Percentiles rank a stretch among this genome's conserved stretches.
These are phyloP conservation scores for Erysimum cheiranthoides DNA, from an alignment of 345 rosid genomes.

Conservation along the genomic window DNA sequence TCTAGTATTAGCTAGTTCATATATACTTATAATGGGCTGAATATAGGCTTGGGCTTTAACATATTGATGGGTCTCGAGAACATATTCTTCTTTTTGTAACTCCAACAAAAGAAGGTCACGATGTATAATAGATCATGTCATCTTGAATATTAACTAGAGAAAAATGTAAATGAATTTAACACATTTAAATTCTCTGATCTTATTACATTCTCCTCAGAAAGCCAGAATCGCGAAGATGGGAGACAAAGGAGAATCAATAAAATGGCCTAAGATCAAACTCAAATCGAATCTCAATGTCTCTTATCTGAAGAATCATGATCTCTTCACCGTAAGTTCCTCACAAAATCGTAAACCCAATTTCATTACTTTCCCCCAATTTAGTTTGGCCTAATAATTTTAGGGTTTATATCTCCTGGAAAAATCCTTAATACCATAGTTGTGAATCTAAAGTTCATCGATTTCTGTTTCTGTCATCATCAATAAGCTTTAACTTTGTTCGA, in stretches of 20 bases:
- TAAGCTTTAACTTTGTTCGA: conserved; percentile 9
- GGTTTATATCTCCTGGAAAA: neutral
- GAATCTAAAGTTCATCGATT: neutral
- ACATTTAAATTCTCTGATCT: conserved; percentile 12
- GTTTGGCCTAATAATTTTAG: neutral
- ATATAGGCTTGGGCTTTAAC: too few relatives aligned
- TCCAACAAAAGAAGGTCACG: too few relatives aligned
- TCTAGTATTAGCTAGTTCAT: too few relatives aligned
- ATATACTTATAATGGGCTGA: too few relatives aligned
- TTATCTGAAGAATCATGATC: conserved; percentile 67
- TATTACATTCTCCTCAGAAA: conserved; percentile 16
- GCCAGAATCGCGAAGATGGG: conserved; percentile 56
- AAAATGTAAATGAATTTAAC: conserved; percentile 13
- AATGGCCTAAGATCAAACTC: conserved; percentile 69
- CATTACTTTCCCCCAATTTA: neutral
- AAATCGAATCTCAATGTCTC: conserved; percentile 58
- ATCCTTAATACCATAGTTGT: neutral
- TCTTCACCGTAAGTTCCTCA: conserved; percentile 61
- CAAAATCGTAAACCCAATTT: neutral
- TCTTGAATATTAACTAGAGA: neutral
- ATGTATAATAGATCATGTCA: too few relatives aligned
- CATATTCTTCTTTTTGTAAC: too few relatives aligned
- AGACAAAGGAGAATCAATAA: conserved; percentile 51
- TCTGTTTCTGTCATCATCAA: neutral
- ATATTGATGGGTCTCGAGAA: too few relatives aligned